Evolutionary conservation across 352 stramenopile genomes (phyloP).

Genomic region (Paralagenidium karlingii): DNA sequence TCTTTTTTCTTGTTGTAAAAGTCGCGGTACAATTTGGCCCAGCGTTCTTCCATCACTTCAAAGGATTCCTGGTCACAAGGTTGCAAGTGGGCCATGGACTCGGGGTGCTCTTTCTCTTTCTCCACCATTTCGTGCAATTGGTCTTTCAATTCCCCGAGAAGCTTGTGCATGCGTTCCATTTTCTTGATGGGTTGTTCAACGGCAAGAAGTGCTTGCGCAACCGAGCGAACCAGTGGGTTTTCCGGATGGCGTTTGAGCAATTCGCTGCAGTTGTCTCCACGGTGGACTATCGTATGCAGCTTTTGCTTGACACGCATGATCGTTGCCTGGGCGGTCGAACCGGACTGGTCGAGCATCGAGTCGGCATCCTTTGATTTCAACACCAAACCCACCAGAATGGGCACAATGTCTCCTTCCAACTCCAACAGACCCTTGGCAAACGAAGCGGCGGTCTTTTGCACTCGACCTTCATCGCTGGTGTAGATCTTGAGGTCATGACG

Average conservation of each 20-base stretch:
- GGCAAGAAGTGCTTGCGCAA: slow-evolving; percentile 56
- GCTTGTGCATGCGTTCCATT: slow-evolving; percentile 83
- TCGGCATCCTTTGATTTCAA: slow-evolving; percentile 83
- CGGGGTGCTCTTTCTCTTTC: slow-evolving; percentile 55
- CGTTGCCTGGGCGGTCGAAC: slow-evolving; percentile 89
- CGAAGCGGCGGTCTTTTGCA: slow-evolving; percentile 99
- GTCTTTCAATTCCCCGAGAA: slow-evolving; percentile 91
- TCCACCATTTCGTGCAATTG: slow-evolving; percentile 64
- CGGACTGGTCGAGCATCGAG: slow-evolving; percentile 98
- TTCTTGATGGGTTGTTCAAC: slow-evolving; percentile 92
- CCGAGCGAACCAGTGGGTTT: slow-evolving; percentile 66
- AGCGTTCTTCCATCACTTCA: slow-evolving; percentile 83
- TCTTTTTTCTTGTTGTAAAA: slow-evolving; percentile 92
- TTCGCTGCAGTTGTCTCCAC: slow-evolving; percentile 62
- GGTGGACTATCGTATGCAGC: slow-evolving; percentile 79
- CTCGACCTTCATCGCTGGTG: slow-evolving; percentile 97
- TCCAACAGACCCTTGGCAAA: slow-evolving; percentile 99
- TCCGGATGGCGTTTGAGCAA: slow-evolving; percentile 59
- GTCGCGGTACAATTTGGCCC: slow-evolving; percentile 91
- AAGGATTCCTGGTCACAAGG: slow-evolving; percentile 73
- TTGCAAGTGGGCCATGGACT: too few species aligned
- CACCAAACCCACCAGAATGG: slow-evolving; percentile 94
- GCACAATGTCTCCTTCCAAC: slow-evolving; percentile 98
- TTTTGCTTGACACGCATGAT: slow-evolving; percentile 85
- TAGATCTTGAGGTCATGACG: slow-evolving; percentile 99